Base-by-base conservation (phyloP, 2,329 filamentous ascomycete genomes). In the Raffaelea arxii region DNA sequence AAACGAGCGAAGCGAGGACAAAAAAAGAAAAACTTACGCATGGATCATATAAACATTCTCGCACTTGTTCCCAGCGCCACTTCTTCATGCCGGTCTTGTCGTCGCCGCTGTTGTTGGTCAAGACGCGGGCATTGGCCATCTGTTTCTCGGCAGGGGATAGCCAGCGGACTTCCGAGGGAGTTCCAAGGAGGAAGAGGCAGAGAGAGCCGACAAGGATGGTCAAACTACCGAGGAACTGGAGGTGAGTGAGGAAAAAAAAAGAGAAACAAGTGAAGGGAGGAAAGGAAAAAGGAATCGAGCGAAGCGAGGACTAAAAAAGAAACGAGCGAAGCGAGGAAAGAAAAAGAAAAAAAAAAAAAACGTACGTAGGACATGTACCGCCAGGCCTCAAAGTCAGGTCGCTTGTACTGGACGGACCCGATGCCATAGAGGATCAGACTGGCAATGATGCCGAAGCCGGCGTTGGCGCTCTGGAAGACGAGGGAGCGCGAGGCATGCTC, bases 101-200 rank as follows among this genome's bases (percentile, higher is more conserved):
- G 42, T 65, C 57, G 2, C 63, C 63, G 3, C 61, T 64, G 30
- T 65, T 64, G 44, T 65, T 65, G 19, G 54, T 43, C 43, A 58
- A 53, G 47, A 66, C 65, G 1, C 64, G 59, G 3, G 59, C 52
- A n/a, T 60, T 60, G 5, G 62, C 63, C 54, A 65, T 65, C 18
- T 57, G 57, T 52, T 57, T 65, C 54, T 65, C 61, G 46, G 61
- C 59, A 4, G 56, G 46, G 3, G 58, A 58, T 23, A 66, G 42
- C 63, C 64, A 66, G 12, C 58, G 55, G 2, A 65, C 63, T 43
- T 66, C 63, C 2, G 62, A 64, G 2, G 63, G 64, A 1, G 64
- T 65, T 0, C 64, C 63, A 1, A 66, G 56, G 1, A 65, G 46
- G 35, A 63, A 54, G 3, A 66, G 51, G 22, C 62, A 65, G 5